Evolutionary conservation across 1,139 yeast species (phyloP).

Genomic region (Protomyces lactucae-debilis): DNA sequence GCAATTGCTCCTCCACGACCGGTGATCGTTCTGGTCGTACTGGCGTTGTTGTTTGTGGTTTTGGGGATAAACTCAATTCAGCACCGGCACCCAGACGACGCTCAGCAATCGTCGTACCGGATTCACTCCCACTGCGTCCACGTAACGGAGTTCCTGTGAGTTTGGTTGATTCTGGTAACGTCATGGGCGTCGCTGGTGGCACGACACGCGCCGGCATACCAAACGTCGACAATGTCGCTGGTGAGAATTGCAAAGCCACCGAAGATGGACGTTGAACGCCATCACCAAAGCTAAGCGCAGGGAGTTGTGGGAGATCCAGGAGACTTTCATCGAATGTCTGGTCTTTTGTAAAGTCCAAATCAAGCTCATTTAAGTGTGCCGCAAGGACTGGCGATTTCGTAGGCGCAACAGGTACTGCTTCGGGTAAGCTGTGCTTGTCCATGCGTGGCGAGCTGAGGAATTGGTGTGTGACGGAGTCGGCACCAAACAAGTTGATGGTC

Average conservation of each 20-base stretch:
- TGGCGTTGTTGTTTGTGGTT: not conserved
- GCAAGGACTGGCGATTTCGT: not conserved
- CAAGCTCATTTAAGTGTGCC: not conserved
- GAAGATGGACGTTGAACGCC: slow-evolving; percentile 19
- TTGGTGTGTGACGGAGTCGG: slow-evolving; percentile 13
- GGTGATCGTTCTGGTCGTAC: not conserved
- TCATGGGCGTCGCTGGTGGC: slow-evolving; percentile 12
- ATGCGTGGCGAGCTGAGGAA: slow-evolving; percentile 11
- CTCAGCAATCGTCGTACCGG: slow-evolving; percentile 5
- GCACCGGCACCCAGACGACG: slow-evolving; percentile 11
- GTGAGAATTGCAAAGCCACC: slow-evolving; percentile 17
- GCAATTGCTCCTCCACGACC: not conserved
- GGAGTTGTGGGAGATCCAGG: slow-evolving; percentile 15
- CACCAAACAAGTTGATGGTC: slow-evolving; percentile 13
- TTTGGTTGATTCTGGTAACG: slow-evolving; percentile 10
- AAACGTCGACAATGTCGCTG: slow-evolving; percentile 14
- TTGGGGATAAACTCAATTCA: slow-evolving; percentile 5
- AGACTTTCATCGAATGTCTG: slow-evolving; percentile 9
- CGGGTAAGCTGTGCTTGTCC: not conserved
- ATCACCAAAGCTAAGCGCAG: slow-evolving; percentile 21
- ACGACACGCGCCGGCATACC: slow-evolving; percentile 19
- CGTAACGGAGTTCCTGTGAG: not conserved
- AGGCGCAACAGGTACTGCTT: not conserved
- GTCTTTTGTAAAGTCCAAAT: slow-evolving; percentile 16
- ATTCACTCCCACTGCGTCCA: not conserved